Evolutionary conservation across 164 flowering plant genomes (phyloP).

Genomic region (Magnolia changhungtana): DNA sequence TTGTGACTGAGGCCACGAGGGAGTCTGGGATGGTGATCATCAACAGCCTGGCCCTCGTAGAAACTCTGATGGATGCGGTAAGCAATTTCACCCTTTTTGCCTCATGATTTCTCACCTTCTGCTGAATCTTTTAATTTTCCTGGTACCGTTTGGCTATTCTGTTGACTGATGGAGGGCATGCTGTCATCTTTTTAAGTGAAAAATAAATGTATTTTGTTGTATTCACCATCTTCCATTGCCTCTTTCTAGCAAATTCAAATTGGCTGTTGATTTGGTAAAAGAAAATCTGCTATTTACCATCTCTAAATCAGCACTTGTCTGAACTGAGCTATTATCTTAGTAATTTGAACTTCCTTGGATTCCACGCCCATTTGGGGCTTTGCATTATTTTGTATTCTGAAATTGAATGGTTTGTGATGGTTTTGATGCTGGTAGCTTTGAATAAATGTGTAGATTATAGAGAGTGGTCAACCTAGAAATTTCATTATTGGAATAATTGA

Average conservation of each 20-base stretch:
- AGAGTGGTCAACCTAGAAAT: not conserved
- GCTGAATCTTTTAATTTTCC: not conserved
- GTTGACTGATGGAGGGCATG: not conserved
- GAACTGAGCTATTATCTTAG: not conserved
- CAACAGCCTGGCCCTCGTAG: conserved; percentile 87
- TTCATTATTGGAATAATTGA: not conserved
- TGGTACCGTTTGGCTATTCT: conserved; percentile 6
- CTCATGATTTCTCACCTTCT: not conserved
- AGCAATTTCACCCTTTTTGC: conserved; percentile 13
- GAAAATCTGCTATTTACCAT: not conserved
- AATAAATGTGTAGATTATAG: not conserved
- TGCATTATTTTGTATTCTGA: not conserved
- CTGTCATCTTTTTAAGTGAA: not conserved
- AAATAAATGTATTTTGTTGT: not conserved
- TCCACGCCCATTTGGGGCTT: not conserved
- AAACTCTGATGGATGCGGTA: conserved; percentile 89
- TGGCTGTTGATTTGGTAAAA: not conserved
- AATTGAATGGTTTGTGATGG: not conserved
- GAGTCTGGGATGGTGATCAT: conserved; percentile 83
- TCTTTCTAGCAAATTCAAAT: not conserved
- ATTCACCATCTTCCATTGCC: not conserved
- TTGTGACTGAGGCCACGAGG: conserved; percentile 73
- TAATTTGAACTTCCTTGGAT: not conserved
- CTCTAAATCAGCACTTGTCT: not conserved
- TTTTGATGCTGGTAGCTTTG: not conserved